Evolutionary conservation across 768 basidiomycete species (phyloP).

Genomic region (Collybiopsis luxurians): DNA sequence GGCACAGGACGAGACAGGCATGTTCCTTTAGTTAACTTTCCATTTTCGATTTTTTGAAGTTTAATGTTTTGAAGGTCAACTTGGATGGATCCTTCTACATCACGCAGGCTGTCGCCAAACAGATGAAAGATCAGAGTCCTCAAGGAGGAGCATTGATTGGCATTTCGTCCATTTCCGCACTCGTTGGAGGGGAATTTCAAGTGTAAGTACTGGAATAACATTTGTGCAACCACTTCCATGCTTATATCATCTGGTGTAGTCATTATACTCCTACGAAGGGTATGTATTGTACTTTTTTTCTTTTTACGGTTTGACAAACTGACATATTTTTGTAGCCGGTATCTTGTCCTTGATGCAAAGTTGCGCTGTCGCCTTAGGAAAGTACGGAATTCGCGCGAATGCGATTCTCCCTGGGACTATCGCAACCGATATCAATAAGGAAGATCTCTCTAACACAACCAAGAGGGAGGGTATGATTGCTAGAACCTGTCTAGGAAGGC

Average conservation of each 20-base stretch:
- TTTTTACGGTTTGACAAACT: not conserved
- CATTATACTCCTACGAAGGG: constrained; percentile 77
- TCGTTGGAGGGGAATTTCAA: constrained; percentile 74
- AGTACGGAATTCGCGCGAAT: constrained; percentile 71
- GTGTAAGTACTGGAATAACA: constrained; percentile 40
- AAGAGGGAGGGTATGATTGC: constrained; percentile 65
- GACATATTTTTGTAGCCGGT: constrained; percentile 42
- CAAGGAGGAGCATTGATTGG: constrained; percentile 75
- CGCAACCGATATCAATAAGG: constrained; percentile 75
- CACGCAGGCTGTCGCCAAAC: constrained; percentile 68
- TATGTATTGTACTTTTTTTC: not conserved
- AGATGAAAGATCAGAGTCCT: constrained; percentile 67
- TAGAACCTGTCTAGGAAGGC: constrained; percentile 62
- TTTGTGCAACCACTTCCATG: not conserved
- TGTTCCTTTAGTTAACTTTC: not conserved
- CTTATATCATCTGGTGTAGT: constrained; percentile 14
- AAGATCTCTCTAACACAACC: constrained; percentile 56
- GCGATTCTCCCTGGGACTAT: constrained; percentile 76
- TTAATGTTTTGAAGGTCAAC: constrained; percentile 55
- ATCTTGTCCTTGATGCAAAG: constrained; percentile 79
- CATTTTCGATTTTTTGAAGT: constrained; percentile 8
- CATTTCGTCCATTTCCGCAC: constrained; percentile 75
- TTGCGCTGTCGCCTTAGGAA: constrained; percentile 74
- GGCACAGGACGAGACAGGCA: constrained; percentile 60
- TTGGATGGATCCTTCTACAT: constrained; percentile 76